Conservation (phyloP, 78 protist genomes). For the Dictyostelium brefeldianum region DNA sequence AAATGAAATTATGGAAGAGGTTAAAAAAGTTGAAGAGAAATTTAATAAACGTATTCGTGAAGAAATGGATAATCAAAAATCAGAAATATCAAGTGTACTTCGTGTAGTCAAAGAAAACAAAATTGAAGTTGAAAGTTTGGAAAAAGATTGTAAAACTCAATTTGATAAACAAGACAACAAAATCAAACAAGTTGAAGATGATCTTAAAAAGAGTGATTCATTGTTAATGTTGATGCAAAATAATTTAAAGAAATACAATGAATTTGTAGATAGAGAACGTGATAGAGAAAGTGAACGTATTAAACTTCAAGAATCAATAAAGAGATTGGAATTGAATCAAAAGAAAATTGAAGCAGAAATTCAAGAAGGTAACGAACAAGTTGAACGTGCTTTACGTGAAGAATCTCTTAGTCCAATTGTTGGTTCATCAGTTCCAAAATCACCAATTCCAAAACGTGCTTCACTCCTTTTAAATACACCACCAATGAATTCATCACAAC, state of each 20-base stretch:
- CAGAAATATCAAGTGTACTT: conserved; percentile 8
- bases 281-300: conserved; percentile 58
- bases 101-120: neutral
- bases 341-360: conserved; percentile 79
- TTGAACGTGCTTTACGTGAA: conserved; percentile 71
- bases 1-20: conserved; percentile 53
- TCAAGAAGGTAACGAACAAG: conserved; percentile 82
- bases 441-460: conserved; percentile 57
- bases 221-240: conserved; percentile 53
- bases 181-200: conserved; percentile 69
- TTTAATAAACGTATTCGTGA: conserved; percentile 20
- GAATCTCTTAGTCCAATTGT: conserved; percentile 25
- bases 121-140: conserved; percentile 18
- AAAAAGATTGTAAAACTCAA: conserved; percentile 39
- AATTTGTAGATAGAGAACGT: conserved; percentile 46
- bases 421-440: conserved; percentile 11
- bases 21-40: conserved; percentile 60
- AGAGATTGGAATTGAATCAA: conserved; percentile 46
- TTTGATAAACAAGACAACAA: conserved; percentile 41
- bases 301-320: conserved; percentile 25
- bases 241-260: conserved; percentile 66
- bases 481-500: neutral
- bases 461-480: neutral
- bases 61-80: neutral
- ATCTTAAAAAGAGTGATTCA: conserved; percentile 65